Percentiles rank a stretch among this genome's conserved stretches.
These are phyloP conservation scores for Hygrophorus pudorinus DNA, from an alignment of 768 basidiomycete species.

Conservation along the genomic window DNA sequence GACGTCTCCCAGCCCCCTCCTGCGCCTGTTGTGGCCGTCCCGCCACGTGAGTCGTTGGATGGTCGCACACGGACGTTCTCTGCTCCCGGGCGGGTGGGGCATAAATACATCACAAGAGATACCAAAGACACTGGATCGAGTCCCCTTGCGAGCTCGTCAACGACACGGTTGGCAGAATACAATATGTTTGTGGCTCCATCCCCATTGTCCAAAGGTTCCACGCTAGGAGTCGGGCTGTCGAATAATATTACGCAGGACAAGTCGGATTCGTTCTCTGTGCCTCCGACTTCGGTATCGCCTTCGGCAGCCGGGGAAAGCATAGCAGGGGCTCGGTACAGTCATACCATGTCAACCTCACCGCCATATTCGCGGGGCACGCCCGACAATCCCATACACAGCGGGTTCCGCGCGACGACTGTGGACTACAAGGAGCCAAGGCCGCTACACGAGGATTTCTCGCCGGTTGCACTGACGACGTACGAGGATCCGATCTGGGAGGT, in stretches of 20 bases:
- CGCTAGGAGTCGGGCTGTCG: too few relatives aligned
- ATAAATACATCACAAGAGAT: background rate
- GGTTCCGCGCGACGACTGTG: conserved; percentile 21
- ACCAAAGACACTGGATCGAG: background rate
- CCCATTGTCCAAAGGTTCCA: too few relatives aligned
- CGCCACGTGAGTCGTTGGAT: too few relatives aligned
- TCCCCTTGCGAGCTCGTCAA: background rate
- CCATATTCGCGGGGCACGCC: conserved; percentile 3
- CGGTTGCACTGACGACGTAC: conserved; percentile 50
- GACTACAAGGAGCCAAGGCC: conserved; percentile 57
- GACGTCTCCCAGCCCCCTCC: too few relatives aligned
- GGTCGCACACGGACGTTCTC: background rate
- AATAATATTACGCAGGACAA: too few relatives aligned
- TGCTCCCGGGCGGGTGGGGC: background rate
- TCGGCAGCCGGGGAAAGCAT: too few relatives aligned
- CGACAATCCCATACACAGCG: background rate
- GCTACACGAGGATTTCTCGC: conserved; percentile 43
- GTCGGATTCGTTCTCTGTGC: too few relatives aligned
- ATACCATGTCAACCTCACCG: background rate
- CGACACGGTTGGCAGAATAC: background rate
- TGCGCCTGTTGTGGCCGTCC: too few relatives aligned
- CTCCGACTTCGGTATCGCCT: too few relatives aligned
- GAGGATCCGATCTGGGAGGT: conserved; percentile 74
- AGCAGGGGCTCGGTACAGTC: background rate
- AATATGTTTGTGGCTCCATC: too few relatives aligned